phyloP scores from a whole-genome alignment of 805 yeast genomes.

The Candida palmyrensis region DNA sequence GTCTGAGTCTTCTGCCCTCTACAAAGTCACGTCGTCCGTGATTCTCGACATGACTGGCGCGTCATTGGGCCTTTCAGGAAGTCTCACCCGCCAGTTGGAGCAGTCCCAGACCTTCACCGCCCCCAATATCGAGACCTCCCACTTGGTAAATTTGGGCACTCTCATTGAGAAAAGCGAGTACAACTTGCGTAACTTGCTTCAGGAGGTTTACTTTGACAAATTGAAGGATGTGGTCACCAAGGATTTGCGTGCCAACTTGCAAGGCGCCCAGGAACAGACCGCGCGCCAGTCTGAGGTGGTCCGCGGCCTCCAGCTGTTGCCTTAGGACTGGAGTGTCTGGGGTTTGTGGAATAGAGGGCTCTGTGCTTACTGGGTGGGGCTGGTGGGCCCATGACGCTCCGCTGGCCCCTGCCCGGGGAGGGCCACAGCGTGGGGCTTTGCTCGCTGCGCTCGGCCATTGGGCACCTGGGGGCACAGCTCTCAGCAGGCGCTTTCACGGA shows the following conservation, averaged over 20 bases:
- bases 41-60: conserved; percentile 58
- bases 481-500: no score
- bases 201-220: conserved; percentile 93
- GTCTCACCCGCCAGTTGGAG: conserved; percentile 78
- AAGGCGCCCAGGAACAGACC: conserved; percentile 25
- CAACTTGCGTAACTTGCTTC: conserved; percentile 78
- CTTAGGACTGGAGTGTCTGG: conserved; percentile 3
- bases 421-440: no score
- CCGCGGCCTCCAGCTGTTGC: conserved; percentile 34
- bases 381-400: no score
- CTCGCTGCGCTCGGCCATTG: no score
- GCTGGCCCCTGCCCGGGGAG: no score
- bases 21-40: conserved; percentile 82
- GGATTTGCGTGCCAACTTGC: conserved; percentile 35
- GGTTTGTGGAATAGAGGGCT: no score
- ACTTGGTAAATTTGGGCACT: conserved; percentile 80
- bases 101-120: conserved; percentile 40
- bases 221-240: conserved; percentile 73
- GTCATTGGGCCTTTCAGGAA: conserved; percentile 62
- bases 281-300: conserved; percentile 31
- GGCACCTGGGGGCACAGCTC: no score
- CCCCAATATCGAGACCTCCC: conserved; percentile 49
- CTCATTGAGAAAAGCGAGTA: conserved; percentile 85
- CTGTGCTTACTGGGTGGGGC: no score
- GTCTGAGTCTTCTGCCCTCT: conserved; percentile 35